These are phyloP conservation scores for Lentinus brumalis DNA, from an alignment of 768 basidiomycete species.

Conservation along the genomic window DNA sequence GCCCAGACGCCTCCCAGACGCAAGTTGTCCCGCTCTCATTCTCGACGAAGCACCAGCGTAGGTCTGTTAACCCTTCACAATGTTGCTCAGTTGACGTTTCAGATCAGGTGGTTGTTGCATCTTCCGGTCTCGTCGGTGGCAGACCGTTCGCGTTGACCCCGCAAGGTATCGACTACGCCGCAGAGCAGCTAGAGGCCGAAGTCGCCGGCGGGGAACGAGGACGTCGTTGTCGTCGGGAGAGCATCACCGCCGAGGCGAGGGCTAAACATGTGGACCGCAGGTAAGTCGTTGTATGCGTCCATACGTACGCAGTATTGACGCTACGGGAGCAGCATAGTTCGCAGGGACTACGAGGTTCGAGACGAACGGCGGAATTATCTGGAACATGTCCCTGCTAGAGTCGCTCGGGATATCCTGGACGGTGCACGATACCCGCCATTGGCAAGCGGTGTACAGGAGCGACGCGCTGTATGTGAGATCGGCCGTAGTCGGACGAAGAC, in stretches of 20 bases:
- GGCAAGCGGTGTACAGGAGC: neutral
- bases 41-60: too few relatives aligned
- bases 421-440: neutral
- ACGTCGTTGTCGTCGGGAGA: too few relatives aligned
- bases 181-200: neutral
- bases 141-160: neutral
- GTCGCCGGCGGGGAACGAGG: neutral
- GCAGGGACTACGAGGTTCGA: neutral
- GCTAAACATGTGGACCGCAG: neutral
- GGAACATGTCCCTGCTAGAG: neutral
- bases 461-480: neutral
- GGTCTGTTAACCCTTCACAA: too few relatives aligned
- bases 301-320: neutral
- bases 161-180: neutral
- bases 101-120: neutral
- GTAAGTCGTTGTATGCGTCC: neutral
- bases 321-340: neutral
- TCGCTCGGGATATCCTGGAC: conserved; percentile 2
- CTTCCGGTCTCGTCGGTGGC: neutral
- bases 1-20: too few relatives aligned
- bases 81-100: neutral
- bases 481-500: conserved; percentile 3
- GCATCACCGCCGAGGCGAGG: neutral
- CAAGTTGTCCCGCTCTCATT: too few relatives aligned
- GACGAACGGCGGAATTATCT: neutral